Conservation (phyloP, 2,329 filamentous ascomycete genomes). For the Sclerotinia subarctica region DNA sequence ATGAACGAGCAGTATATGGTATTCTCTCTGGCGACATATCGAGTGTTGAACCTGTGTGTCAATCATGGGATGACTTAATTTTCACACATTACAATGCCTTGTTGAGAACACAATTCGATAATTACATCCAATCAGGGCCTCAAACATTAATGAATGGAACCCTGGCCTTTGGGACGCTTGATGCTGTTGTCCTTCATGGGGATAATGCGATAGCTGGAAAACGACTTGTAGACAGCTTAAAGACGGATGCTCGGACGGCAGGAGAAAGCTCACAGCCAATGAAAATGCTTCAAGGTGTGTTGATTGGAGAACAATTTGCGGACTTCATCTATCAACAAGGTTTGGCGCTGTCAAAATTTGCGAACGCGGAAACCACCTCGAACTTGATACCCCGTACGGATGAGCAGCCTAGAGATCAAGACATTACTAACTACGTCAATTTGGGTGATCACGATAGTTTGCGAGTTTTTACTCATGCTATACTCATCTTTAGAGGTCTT, state of each 20-base stretch:
- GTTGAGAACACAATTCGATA: conserved; percentile 74
- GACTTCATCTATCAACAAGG: conserved; percentile 60
- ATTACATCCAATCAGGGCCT: conserved; percentile 58
- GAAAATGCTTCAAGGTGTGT: conserved; percentile 73
- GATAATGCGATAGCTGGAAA: conserved; percentile 51
- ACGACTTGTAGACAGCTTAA: conserved; percentile 59
- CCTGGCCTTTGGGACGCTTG: conserved; percentile 59
- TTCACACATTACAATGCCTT: conserved; percentile 88
- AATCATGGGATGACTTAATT: conserved; percentile 80
- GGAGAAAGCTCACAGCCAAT: conserved; percentile 61
- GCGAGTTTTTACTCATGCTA: conserved; percentile 67
- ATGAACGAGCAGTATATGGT: conserved; percentile 87
- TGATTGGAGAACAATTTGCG: conserved; percentile 63
- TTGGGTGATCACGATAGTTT: conserved; percentile 61
- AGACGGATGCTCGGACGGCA: conserved; percentile 53
- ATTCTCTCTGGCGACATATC: conserved; percentile 80
- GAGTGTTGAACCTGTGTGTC: conserved; percentile 73
- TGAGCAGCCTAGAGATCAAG: conserved; percentile 39
- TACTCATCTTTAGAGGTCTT: conserved; percentile 64
- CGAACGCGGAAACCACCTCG: conserved; percentile 45
- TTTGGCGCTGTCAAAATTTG: conserved; percentile 47
- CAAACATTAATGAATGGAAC: conserved; percentile 52
- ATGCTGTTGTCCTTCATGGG: conserved; percentile 61
- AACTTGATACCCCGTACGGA: conserved; percentile 45
- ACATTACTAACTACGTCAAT: conserved; percentile 49